Evolutionary conservation across 1,284 basidiomycete species (phyloP), one percentile per base, ranked within the genome.

Genomic region (Gymnopus androsaceus): DNA sequence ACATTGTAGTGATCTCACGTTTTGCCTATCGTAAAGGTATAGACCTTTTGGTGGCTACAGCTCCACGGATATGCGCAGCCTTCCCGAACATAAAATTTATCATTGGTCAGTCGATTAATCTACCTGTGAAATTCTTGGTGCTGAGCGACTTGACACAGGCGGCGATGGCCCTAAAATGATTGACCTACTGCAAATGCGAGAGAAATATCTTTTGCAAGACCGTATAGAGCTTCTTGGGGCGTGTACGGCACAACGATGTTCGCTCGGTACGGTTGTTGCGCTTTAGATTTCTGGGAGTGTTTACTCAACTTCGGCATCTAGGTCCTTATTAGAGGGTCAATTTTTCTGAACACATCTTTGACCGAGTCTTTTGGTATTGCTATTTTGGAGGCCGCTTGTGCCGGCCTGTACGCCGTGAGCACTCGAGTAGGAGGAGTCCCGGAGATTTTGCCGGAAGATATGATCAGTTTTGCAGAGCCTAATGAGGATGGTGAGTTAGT

Each of bases 341-440:
- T 99, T 60, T 98, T 93, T 72, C 81, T 99, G 74, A 97, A 96
- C 69, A 96, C 96, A 0, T 95, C 93, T 0, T 80, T 99, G 19
- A 99, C 96, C 0, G 96, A 99, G 70, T 85, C 97, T 0, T 99
- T 99, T 65, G 96, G 97, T 0, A 99, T 96, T 61, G 90, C 91
- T 7, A 94, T 97, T 62, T 82, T 99, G 47, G 97, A 99, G 76
- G 97, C 97, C 0, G 97, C 97, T 0, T 95, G 91, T 62, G 85
- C 93, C 0, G 97, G 97, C 0, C 78, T 99, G 8, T 96, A 97
- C 66, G 91, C 98, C 36, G 97, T 99, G 33, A 89, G 90, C 15
- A 99, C 96, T 0, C 83, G 87, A 31, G 96, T 99, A 0, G 96
- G 97, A 0, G 96, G 97, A 2, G 90, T 98, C 0, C 95, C 97